phyloP scores from a whole-genome alignment of 805 yeast genomes.

The Teunomyces aglyptinius region DNA sequence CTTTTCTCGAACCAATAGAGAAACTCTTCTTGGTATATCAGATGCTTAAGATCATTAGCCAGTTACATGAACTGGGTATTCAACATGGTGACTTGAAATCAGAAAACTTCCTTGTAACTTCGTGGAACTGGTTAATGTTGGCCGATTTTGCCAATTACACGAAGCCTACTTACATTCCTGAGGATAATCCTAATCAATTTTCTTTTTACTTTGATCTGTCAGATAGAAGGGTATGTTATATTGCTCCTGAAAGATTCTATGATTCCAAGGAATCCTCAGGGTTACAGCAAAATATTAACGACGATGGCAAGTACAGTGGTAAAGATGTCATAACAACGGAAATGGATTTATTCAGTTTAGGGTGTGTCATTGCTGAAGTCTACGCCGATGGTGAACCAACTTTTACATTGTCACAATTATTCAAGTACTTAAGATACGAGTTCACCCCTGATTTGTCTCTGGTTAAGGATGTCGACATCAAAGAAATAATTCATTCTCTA shows the following conservation, averaged over 20 bases:
- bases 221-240: conserved; percentile 78
- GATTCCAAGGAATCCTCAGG: conserved; percentile 25
- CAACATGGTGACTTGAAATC: conserved; percentile 91
- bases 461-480: conserved; percentile 50
- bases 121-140: conserved; percentile 84
- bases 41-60: conserved; percentile 57
- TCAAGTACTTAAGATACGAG: conserved; percentile 73
- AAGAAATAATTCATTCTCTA: conserved; percentile 60
- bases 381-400: conserved; percentile 83
- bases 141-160: conserved; percentile 76
- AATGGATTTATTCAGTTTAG: conserved; percentile 82
- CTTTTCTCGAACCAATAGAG: conserved; percentile 79
- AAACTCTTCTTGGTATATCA: conserved; percentile 85
- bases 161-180: conserved; percentile 85
- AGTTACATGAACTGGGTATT: conserved; percentile 60
- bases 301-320: conserved; percentile 22
- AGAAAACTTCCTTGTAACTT: conserved; percentile 81
- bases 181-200: conserved; percentile 89
- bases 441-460: conserved; percentile 60
- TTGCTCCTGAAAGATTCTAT: conserved; percentile 90
- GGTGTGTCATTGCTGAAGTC: conserved; percentile 89
- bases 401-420: conserved; percentile 82
- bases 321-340: conserved; percentile 43
- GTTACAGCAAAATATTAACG: conserved; percentile 18
- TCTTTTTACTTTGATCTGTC: conserved; percentile 92